A percentile compares a stretch with the other conserved stretches of the same genome.
Conservation (phyloP, 176 grass and related monocot genomes). For the Areca catechu region DNA sequence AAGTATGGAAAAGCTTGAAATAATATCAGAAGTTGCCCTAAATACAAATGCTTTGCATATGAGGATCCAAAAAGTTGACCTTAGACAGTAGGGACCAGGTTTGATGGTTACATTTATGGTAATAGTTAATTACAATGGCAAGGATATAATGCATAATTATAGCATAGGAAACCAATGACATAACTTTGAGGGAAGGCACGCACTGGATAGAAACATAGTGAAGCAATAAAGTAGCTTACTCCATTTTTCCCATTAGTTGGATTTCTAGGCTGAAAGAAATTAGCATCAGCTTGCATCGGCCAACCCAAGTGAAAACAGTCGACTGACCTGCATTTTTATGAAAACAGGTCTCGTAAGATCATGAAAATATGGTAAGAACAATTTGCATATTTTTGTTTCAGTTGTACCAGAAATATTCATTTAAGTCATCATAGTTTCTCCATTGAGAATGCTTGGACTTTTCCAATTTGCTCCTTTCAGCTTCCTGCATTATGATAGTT, state of each 20-base stretch:
- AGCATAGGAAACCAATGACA: no score
- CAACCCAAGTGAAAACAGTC: conserved; percentile 78
- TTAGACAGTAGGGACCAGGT: no score
- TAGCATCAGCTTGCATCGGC: conserved; percentile 87
- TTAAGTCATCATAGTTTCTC: conserved; percentile 87
- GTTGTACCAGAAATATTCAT: conserved; percentile 78
- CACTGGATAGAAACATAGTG: no score
- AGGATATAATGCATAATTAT: no score
- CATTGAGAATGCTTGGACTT: conserved; percentile 70
- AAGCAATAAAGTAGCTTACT: conserved; percentile 34
- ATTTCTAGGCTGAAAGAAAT: conserved; percentile 65
- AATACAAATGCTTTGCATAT: no score
- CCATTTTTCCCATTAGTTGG: conserved; percentile 36
- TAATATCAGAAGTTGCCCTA: no score
- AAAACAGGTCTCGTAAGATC: background rate
- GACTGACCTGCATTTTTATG: conserved; percentile 50
- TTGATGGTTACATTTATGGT: no score
- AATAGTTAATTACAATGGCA: no score
- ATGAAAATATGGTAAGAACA: no score
- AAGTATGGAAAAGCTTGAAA: no score
- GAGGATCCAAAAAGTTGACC: no score
- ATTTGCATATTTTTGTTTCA: background rate
- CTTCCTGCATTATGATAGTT: conserved; percentile 36
- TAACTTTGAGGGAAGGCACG: no score
- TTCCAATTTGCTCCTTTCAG: conserved; percentile 50